Evolutionary conservation across 345 rosid genomes (phyloP).

Genomic region (Pistacia integerrima): DNA sequence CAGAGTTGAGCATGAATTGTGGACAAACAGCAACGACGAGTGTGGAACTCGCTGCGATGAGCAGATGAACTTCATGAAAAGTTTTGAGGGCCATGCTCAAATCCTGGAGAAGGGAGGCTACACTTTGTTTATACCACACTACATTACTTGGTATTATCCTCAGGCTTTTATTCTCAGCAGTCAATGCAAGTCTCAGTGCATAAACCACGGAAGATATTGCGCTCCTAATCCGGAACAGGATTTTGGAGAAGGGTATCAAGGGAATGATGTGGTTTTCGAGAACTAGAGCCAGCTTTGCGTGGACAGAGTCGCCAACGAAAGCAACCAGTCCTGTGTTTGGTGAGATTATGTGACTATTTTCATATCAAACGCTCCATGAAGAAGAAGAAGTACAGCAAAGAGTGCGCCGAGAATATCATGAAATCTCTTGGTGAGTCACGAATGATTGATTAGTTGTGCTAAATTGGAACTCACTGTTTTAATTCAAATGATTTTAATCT

Average conservation of each 20-base stretch:
- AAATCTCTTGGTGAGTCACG: slow-evolving; percentile 66
- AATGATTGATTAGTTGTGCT: neutral
- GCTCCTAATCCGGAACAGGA: slow-evolving; percentile 97
- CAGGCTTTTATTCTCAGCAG: slow-evolving; percentile 51
- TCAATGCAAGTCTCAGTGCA: slow-evolving; percentile 96
- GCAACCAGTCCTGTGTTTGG: slow-evolving; percentile 84
- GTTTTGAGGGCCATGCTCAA: slow-evolving; percentile 90
- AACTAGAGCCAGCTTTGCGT: slow-evolving; percentile 96
- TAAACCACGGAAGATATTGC: slow-evolving; percentile 91
- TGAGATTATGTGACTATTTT: slow-evolving; percentile 97
- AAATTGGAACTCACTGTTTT: slow-evolving; percentile 2
- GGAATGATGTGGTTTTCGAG: slow-evolving; percentile 90
- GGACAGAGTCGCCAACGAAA: slow-evolving; percentile 77
- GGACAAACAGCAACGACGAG: slow-evolving; percentile 96
- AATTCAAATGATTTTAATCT: slow-evolving; percentile 11
- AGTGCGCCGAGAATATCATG: slow-evolving; percentile 79
- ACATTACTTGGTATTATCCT: slow-evolving; percentile 95
- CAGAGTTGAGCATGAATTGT: slow-evolving; percentile 87
- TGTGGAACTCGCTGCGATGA: slow-evolving; percentile 85
- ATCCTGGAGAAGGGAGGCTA: slow-evolving; percentile 86
- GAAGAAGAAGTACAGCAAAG: slow-evolving; percentile 80
- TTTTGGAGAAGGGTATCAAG: slow-evolving; percentile 79
- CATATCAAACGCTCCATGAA: slow-evolving; percentile 96
- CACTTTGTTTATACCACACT: slow-evolving; percentile 87
- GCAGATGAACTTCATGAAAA: slow-evolving; percentile 89